Evolutionary conservation across 2,329 filamentous ascomycete genomes (phyloP), one percentile per base, ranked within the genome.

Genomic region (Verticillium tricorpus): DNA sequence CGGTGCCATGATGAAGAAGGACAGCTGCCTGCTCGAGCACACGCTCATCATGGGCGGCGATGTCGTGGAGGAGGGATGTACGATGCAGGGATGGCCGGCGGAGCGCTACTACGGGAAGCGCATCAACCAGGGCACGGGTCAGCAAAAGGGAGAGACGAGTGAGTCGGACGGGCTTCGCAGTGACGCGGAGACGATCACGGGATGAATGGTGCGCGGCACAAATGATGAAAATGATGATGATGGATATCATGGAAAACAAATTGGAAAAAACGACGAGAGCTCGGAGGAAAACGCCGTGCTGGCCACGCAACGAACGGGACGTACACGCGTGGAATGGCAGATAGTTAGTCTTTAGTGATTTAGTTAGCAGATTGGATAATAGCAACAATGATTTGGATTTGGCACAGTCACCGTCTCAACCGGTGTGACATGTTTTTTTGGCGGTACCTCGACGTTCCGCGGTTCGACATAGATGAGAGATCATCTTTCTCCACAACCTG

Each of bases 31-130:
- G 39, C 68, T 86, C 39, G 83, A 86, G 71, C 84, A 86, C 65
- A 86, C 83, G 0, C 74, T 86, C 4, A 76, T 86, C 52, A 82
- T 86, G 77, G 79, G 79, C 1, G 84, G 83, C 5, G 83, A 86
- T 68, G 73, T 82, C 50, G 82, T 85, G 0, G 82, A 82, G 57
- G 76, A 78, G 60, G 77, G 76, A 0, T 72, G 69, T 60, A 82
- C 81, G 1, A 79, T 82, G 72, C 83, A 86, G 68, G 83, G 84
- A 0, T 85, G 83, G 82, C 82, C 83, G 1, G 80, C 77, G 1
- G 77, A 78, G 59, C 71, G 73, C 60, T 80, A 77, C 63, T 68
- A 65, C 22, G 72, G 69, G 2, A 60, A 58, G 37, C 45, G 45
- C 45, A 52, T 52, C 45, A 52, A 52, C 45, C 45, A 52, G 45